Evolutionary conservation across 2,329 filamentous ascomycete genomes (phyloP), one percentile per base, ranked within the genome.

Genomic region (Chaetomium sp.): DNA sequence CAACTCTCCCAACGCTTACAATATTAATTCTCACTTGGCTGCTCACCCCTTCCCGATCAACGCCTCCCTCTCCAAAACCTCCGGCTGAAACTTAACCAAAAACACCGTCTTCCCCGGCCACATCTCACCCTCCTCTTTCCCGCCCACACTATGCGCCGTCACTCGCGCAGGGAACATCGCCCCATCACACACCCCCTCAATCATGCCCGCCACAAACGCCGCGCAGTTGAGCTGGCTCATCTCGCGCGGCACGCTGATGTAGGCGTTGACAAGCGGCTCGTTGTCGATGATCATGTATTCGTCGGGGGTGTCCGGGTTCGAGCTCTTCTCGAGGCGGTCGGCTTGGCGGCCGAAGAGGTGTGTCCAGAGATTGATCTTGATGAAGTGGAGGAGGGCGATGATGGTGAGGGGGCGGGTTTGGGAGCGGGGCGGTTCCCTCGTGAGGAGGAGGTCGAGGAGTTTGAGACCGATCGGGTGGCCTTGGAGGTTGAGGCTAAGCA

Each of bases 241-340:
- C 74, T 99, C 94, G 67, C 87, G 87, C 12, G 94, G 94, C 52
- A 97, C 87, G 65, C 85, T 90, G 68, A 99, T 88, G 74, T 94
- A 97, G 60, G 87, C 86, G 72, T 96, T 97, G 41, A 97, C 92
- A 50, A 97, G 79, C 27, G 94, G 94, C 70, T 97, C 94, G 73
- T 99, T 97, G 74, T 99, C 94, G 66, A 91, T 89, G 66, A 99
- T 94, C 92, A 99, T 97, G 78, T 97, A 99, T 76, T 97, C 92
- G 65, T 94, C 90, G 7, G 89, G 86, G 52, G 91, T 92, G 52
- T 86, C 82, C 7, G 88, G 86, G 66, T 89, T 86, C 53, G 85
- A 85, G 57, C 85, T 89, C 74, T 94, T 91, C 75, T 99, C 94
- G 56, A 99, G 84, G 14, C 90, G 88, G 74, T 97, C 92, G 34